Evolutionary conservation across 2,329 filamentous ascomycete species (phyloP), one percentile per base, ranked within the genome.

Genomic region (Bipolaris sorokiniana): DNA sequence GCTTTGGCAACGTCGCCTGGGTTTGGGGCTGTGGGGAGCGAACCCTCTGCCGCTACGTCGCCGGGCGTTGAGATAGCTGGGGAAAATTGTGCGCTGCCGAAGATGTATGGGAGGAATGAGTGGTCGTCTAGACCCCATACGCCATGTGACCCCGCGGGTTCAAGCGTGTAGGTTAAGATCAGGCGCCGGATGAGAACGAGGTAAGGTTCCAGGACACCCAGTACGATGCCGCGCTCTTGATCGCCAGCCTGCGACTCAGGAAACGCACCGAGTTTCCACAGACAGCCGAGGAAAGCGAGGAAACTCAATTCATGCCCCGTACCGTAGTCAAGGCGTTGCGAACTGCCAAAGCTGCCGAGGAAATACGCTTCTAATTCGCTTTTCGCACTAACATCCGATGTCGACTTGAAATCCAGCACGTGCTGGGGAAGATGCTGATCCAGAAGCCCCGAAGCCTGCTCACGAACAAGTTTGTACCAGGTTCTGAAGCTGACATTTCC

Each of bases 81-180:
- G 9, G 89, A 89, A 38, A 96, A 82, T 73, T 99, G 95, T 0
- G 95, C 93, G 2, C 93, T 97, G 31, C 95, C 95, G 63, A 98
- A 93, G 54, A 99, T 91, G 76, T 98, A 99, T 0, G 95, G 90
- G 23, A 95, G 77, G 75, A 99, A 98, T 7, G 88, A 93, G 77
- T 99, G 94, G 75, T 99, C 95, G 73, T 99, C 95, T n/a, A 99
- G 83, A 18, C 95, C 95, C 95, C 95, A 99, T 18, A 99, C 95
- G 3, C 95, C 95, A 73, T 98, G 95, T 1, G 94, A 96, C 2
- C 95, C 95, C 5, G 95, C 95, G 3, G 95, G 95, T 73, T 99
- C 95, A 18, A 99, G 85, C 0, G 89, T 97, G 75, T 98, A 99
- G 2, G 88, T 94, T 48, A 91, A 81, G 67, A 99, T 97, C 9